Evolutionary conservation across 2,329 filamentous ascomycete species (phyloP), one percentile per base, ranked within the genome.

Genomic region (Pseudonectria foliicola): DNA sequence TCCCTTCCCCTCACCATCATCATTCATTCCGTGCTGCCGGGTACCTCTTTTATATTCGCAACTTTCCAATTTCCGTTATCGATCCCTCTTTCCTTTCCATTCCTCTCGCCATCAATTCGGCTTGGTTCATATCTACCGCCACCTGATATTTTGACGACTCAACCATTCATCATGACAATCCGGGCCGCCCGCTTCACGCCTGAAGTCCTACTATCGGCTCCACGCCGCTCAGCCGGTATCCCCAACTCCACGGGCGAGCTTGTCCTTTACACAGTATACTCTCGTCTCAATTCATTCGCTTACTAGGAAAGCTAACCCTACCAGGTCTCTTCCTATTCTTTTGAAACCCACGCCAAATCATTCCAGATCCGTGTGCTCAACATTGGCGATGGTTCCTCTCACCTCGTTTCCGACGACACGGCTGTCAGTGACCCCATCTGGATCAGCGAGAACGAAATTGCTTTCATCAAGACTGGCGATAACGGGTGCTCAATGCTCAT

Each of bases 301-400:
- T n/a, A n/a, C n/a, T n/a, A n/a, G n/a, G n/a, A n/a, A n/a, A n/a
- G n/a, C n/a, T n/a, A n/a, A n/a, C n/a, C n/a, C 12, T 8, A 21
- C 11, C 10, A 80, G 58, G 67, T 79, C 12, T 85, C 82, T 1
- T 77, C 80, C 2, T 95, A 94, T 59, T 89, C 79, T 5, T 95
- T 95, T 59, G 70, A 82, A 26, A 71, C 75, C 1, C 86, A 93
- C 55, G 69, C 70, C 30, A 82, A 81, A 54, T 74, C 71, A 5
- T 71, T 67, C 40, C 80, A 88, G 62, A 80, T 83, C 46, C 75
- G 80, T 13, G 59, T 90, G 16, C 64, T 95, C 27, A 78, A 90
- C 47, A 69, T 88, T 39, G 64, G 71, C 29, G 76, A 73, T 7
- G 80, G 82, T 24, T 70, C 81, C 33, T 80, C 80, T 4, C 75